phyloP scores from a whole-genome alignment of 768 basidiomycete genomes.

The Tulasnella sp. region DNA sequence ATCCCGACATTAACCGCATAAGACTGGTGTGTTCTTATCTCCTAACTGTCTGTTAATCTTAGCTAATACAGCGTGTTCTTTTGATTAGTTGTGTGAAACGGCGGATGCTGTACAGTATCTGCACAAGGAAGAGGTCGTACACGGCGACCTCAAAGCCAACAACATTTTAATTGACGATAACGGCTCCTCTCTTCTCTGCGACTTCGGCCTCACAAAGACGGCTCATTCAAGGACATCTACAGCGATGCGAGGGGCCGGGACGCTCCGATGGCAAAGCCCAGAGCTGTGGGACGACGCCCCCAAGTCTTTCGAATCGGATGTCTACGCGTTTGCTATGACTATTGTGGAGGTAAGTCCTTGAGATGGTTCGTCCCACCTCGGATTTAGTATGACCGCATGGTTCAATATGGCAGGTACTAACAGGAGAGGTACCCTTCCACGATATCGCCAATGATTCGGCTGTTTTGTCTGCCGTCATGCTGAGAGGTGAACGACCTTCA shows the following conservation, averaged over 20 bases:
- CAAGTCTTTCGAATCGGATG: slow-evolving; percentile 16
- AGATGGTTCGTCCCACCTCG: no score
- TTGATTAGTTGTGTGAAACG: neutral
- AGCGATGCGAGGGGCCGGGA: slow-evolving; percentile 18
- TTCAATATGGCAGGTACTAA: neutral
- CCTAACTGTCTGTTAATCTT: neutral
- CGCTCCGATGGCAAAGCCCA: slow-evolving; percentile 18
- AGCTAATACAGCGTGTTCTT: neutral
- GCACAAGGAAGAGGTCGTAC: neutral
- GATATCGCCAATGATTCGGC: neutral
- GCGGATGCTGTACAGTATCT: neutral
- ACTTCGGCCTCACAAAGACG: neutral
- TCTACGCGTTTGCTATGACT: slow-evolving; percentile 28
- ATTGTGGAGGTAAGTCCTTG: neutral
- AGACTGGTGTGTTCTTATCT: neutral
- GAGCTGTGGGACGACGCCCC: neutral
- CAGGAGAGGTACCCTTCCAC: neutral
- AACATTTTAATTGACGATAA: neutral
- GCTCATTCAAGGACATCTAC: neutral
- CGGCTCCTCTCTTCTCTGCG: neutral
- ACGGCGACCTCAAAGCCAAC: slow-evolving; percentile 3
- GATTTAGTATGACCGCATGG: no score
- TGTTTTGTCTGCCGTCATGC: neutral
- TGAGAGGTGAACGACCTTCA: neutral
- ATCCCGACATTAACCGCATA: neutral